phyloP scores from a whole-genome alignment of 208 protist species.

The Leishmania lainsoni region DNA sequence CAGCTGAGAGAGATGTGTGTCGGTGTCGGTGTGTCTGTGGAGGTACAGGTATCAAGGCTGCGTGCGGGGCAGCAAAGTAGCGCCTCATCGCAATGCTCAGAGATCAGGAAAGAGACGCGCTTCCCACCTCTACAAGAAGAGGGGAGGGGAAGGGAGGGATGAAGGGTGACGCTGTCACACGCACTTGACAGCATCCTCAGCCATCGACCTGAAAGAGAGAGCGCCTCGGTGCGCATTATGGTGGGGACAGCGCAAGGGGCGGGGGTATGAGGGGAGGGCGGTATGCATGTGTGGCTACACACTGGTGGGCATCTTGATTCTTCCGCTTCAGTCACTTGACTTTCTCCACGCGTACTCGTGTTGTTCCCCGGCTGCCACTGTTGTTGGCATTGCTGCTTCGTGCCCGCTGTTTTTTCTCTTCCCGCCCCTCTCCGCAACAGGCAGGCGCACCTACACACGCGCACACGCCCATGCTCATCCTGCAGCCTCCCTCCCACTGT shows the following conservation, averaged over 20 bases:
- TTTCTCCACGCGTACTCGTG: background rate
- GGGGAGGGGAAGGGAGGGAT: background rate
- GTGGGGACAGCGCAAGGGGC: background rate
- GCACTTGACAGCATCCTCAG: background rate
- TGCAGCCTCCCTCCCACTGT: too few relatives aligned
- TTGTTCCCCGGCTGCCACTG: background rate
- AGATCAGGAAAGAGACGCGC: background rate
- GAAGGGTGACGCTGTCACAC: background rate
- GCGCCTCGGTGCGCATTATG: background rate
- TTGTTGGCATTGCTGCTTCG: background rate
- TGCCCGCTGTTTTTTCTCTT: background rate
- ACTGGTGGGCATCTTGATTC: background rate
- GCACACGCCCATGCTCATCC: background rate
- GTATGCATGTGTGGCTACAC: background rate
- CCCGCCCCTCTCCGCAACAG: background rate
- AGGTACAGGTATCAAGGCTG: background rate
- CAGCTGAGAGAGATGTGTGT: background rate
- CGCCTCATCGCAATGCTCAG: background rate
- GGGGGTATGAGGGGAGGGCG: background rate
- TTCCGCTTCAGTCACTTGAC: background rate
- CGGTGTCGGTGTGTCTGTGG: background rate
- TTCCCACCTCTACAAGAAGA: too few relatives aligned
- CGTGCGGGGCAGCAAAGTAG: background rate
- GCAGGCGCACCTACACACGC: background rate
- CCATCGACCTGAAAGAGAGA: background rate